These are phyloP conservation scores for Linnemannia elongata DNA, from an alignment of 192 early-diverging fungal genomes.

Conservation along the genomic window DNA sequence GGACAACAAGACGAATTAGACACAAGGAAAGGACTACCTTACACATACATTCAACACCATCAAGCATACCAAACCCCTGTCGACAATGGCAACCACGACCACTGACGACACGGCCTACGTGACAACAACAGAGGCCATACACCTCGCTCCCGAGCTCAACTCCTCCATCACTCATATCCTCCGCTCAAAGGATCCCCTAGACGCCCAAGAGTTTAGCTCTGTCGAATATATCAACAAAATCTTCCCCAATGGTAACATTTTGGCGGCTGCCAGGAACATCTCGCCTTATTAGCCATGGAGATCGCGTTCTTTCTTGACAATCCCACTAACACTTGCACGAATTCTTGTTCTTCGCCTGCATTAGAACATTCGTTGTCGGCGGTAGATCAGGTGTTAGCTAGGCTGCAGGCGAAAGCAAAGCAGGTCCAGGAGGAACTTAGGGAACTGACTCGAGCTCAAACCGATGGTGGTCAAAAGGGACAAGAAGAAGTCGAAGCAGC, in stretches of 20 bases:
- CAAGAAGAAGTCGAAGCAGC: conserved; percentile 77
- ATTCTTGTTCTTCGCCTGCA: neutral
- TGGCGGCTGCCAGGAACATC: neutral
- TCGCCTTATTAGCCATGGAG: neutral
- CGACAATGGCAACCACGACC: neutral
- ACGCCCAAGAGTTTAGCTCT: conserved; percentile 78
- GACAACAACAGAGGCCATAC: conserved; percentile 45
- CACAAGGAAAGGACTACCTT: neutral
- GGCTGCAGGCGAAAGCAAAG: conserved; percentile 71
- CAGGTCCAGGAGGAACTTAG: conserved; percentile 76
- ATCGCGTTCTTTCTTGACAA: neutral
- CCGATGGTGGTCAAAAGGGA: conserved; percentile 70
- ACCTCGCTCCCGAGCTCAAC: conserved; percentile 70
- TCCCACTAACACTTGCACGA: neutral
- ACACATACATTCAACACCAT: neutral
- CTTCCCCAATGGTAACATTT: conserved; percentile 77
- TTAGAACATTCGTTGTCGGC: conserved; percentile 74
- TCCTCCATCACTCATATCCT: conserved; percentile 67
- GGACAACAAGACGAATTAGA: neutral
- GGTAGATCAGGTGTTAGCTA: conserved; percentile 75
- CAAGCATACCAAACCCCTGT: neutral
- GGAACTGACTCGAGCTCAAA: conserved; percentile 79
- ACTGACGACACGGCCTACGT: conserved; percentile 26
- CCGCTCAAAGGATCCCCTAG: conserved; percentile 72
- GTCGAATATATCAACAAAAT: conserved; percentile 84